Evolutionary conservation across 805 yeast genomes (phyloP).

Genomic region (Saccharomycopsis fodiens): DNA sequence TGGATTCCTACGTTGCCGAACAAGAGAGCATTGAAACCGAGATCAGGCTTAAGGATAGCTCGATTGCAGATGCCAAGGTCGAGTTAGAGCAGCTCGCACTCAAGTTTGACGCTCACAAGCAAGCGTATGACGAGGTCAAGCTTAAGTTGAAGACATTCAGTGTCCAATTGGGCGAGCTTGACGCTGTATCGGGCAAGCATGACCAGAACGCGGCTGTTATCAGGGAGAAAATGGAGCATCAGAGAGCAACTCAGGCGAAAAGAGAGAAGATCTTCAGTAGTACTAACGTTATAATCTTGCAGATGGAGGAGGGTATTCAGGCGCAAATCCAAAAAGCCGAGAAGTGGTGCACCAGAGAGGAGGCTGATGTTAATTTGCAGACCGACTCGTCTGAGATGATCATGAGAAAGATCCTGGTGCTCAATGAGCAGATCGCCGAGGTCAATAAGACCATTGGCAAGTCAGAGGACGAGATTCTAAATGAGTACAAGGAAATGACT

Average conservation of each 20-base stretch:
- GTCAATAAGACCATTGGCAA: slow-evolving; percentile 42
- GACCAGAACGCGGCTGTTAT: slow-evolving; percentile 18
- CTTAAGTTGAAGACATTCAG: slow-evolving; percentile 22
- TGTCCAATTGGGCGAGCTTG: slow-evolving; percentile 20
- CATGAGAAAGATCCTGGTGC: slow-evolving; percentile 33
- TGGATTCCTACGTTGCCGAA: slow-evolving; percentile 21
- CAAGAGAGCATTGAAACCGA: slow-evolving; percentile 15
- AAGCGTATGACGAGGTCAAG: slow-evolving; percentile 21
- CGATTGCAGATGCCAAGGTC: slow-evolving; percentile 5
- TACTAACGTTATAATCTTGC: slow-evolving; percentile 11
- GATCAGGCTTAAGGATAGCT: slow-evolving; percentile 17
- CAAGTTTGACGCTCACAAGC: slow-evolving; percentile 18
- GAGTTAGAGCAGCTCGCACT: slow-evolving; percentile 7
- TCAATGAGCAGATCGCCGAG: slow-evolving; percentile 35
- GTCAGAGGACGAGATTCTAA: slow-evolving; percentile 25
- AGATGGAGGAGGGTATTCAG: slow-evolving; percentile 4
- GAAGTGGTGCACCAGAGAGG: slow-evolving; percentile 34
- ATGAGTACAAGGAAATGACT: slow-evolving; percentile 32
- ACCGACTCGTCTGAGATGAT: slow-evolving; percentile 36
- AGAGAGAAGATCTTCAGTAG: slow-evolving; percentile 6
- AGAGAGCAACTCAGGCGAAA: slow-evolving; percentile 1
- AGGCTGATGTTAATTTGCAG: slow-evolving; percentile 30
- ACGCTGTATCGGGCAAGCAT: slow-evolving; percentile 28
- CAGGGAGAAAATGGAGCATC: neutral
- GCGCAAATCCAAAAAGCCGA: slow-evolving; percentile 23